Conservation (phyloP, 2,329 filamentous ascomycete species). For the Ceratocystis lukuohia region DNA sequence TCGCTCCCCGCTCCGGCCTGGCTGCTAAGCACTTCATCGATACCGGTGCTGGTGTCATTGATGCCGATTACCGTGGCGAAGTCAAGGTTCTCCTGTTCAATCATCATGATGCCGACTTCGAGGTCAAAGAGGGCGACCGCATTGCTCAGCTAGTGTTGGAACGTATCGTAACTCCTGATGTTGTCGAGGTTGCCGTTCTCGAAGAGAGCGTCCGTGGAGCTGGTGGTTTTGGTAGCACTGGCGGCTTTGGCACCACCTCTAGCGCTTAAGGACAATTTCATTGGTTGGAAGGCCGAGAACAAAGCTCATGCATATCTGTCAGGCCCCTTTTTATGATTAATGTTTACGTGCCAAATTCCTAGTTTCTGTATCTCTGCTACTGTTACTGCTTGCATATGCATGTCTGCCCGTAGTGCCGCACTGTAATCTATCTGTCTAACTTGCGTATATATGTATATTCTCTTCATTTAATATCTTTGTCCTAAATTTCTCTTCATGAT, state of each 20-base stretch:
- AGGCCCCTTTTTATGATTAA: neutral
- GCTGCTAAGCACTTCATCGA: slow-evolving; percentile 93
- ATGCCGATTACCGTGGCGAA: slow-evolving; percentile 89
- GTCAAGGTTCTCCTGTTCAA: slow-evolving; percentile 95
- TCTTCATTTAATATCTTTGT: neutral
- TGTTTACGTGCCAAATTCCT: neutral
- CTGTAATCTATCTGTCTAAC: neutral
- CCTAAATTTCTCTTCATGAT: neutral
- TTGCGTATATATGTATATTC: neutral
- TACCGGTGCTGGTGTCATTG: slow-evolving; percentile 89
- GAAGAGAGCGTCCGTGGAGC: slow-evolving; percentile 83
- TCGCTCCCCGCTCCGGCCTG: slow-evolving; percentile 81
- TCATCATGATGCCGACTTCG: slow-evolving; percentile 69
- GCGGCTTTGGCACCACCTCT: slow-evolving; percentile 26
- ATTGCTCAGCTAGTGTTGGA: slow-evolving; percentile 90
- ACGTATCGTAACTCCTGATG: slow-evolving; percentile 84
- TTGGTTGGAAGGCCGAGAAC: neutral
- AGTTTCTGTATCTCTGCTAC: neutral
- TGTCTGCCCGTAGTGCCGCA: neutral
- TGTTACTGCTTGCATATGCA: neutral
- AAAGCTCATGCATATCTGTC: neutral
- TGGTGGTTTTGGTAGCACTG: slow-evolving; percentile 86
- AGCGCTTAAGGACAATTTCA: neutral
- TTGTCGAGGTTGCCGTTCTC: slow-evolving; percentile 76
- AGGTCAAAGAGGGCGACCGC: slow-evolving; percentile 71